phyloP scores from a whole-genome alignment of 148 eudicot species.

The Camellia granthamiana region DNA sequence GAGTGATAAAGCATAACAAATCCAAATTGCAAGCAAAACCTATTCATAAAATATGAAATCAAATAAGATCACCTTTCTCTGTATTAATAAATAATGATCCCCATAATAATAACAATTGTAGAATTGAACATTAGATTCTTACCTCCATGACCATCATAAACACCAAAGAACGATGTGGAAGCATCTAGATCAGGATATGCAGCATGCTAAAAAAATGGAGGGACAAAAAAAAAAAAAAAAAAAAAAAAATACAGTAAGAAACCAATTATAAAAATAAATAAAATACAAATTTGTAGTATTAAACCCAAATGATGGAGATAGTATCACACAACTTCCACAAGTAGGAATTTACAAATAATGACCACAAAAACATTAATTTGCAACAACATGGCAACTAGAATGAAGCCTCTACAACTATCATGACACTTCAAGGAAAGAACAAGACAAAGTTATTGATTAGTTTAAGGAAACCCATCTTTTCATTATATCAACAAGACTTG shows the following conservation, averaged over 20 bases:
- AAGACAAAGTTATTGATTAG: not conserved
- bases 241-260: not conserved
- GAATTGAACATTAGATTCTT: slow-evolving; percentile 21
- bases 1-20: not conserved
- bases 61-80: not conserved
- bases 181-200: slow-evolving; percentile 81
- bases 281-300: not conserved
- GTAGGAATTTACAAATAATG: not conserved
- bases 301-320: not conserved
- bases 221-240: rapidly evolving
- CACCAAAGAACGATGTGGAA: slow-evolving; percentile 93
- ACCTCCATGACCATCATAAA: slow-evolving; percentile 99
- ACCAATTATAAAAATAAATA: not conserved
- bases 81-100: not conserved
- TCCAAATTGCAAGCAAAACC: not conserved
- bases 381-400: not conserved
- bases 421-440: too few species aligned
- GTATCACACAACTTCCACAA: not conserved
- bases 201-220: slow-evolving; percentile 78
- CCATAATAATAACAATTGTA: not conserved
- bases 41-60: not conserved
- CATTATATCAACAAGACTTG: not conserved
- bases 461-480: not conserved
- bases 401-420: not conserved
- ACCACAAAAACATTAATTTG: not conserved